Evolutionary conservation across 768 basidiomycete species (phyloP).

Genomic region (Phylloporus sp.): DNA sequence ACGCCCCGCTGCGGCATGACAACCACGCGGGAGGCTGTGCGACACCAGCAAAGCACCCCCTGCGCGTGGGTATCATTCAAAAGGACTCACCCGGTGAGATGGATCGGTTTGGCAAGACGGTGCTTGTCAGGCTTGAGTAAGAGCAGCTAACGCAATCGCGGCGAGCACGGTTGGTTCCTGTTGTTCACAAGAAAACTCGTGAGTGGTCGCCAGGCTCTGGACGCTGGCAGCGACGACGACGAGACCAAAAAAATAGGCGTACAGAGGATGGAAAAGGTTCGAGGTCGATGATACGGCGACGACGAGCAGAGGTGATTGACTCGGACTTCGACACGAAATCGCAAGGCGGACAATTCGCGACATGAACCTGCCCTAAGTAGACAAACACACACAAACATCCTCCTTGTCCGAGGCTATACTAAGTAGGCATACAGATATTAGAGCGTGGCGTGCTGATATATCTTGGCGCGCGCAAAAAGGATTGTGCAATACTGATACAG

Average conservation of each 20-base stretch:
- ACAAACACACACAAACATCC: constrained; percentile 29
- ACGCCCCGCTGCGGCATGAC: constrained; percentile 27
- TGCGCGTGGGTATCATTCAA: not conserved
- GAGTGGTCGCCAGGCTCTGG: constrained; percentile 12
- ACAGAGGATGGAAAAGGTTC: constrained; percentile 16
- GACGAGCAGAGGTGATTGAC: constrained; percentile 28
- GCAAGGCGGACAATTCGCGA: constrained; percentile 19
- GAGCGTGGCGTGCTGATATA: constrained; percentile 20
- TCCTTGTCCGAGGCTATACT: no score
- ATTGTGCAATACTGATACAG: constrained; percentile 31
- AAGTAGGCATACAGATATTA: constrained; percentile 27
- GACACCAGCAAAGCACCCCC: constrained; percentile 9
- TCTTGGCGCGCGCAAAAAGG: constrained; percentile 18
- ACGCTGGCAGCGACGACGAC: not conserved
- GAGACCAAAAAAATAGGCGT: constrained; percentile 10
- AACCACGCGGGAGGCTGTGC: constrained; percentile 28
- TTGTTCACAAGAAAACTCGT: constrained; percentile 16
- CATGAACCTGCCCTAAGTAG: constrained; percentile 32
- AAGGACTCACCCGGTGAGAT: constrained; percentile 22
- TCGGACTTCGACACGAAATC: constrained; percentile 26
- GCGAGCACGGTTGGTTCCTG: constrained; percentile 25
- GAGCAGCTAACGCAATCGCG: constrained; percentile 26
- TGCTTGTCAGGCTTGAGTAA: constrained; percentile 18
- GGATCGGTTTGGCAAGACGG: constrained; percentile 16
- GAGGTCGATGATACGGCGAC: constrained; percentile 26